Evolutionary conservation across 2,329 filamentous ascomycete species (phyloP).

Genomic region (Cladosporium oxysporum): DNA sequence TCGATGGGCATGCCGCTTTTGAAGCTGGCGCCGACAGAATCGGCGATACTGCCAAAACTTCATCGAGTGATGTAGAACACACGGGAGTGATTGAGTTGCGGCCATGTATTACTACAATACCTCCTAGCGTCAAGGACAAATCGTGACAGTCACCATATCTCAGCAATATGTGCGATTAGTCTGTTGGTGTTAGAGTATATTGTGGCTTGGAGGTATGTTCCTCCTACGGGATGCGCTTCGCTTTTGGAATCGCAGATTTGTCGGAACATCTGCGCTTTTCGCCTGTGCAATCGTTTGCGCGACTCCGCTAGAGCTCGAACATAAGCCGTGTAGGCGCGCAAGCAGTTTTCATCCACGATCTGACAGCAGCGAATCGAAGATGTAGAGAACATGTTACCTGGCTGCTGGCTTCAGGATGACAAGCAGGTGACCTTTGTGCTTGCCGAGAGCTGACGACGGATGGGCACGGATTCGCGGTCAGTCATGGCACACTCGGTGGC

Average conservation of each 20-base stretch:
- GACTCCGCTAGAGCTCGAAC: neutral
- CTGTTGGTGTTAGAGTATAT: too few relatives aligned
- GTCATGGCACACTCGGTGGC: too few relatives aligned
- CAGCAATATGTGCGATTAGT: neutral
- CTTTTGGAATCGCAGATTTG: neutral
- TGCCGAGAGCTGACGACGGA: neutral
- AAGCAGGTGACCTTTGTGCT: too few relatives aligned
- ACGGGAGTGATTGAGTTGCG: too few relatives aligned
- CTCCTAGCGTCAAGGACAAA: neutral
- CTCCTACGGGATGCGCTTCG: neutral
- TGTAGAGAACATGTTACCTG: neutral
- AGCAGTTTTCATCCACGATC: neutral
- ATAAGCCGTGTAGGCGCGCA: neutral
- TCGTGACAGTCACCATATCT: neutral
- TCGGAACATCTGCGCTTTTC: neutral
- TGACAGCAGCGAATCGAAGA: neutral
- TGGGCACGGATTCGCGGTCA: neutral
- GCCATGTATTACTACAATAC: neutral
- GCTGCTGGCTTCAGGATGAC: neutral
- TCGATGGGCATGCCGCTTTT: neutral
- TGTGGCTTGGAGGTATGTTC: neutral
- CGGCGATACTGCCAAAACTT: neutral
- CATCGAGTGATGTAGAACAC: too few relatives aligned
- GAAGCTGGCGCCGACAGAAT: neutral
- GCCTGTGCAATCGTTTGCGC: neutral